Evolutionary conservation across 2,329 filamentous ascomycete species (phyloP).

Genomic region (Canariomyces notabilis): DNA sequence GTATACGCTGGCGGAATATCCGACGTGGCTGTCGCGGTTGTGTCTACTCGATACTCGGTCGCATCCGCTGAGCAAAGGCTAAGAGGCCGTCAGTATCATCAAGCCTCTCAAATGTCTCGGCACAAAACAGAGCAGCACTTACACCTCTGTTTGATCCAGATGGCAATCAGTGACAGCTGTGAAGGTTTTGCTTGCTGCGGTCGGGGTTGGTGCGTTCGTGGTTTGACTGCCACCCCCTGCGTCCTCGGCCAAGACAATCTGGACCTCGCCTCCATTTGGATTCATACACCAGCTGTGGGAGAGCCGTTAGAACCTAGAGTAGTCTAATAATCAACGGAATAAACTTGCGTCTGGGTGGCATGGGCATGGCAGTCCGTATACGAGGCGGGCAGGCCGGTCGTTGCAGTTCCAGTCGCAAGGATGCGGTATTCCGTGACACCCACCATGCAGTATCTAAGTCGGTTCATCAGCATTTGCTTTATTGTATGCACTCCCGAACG

Average conservation of each 20-base stretch:
- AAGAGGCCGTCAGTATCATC: neutral
- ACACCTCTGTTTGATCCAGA: slow-evolving; percentile 28
- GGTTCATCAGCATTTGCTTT: neutral
- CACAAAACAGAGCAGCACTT: no score
- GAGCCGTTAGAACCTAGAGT: neutral
- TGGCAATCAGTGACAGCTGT: slow-evolving; percentile 48
- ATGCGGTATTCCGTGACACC: neutral
- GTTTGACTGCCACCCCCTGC: neutral
- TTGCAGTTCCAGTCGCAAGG: neutral
- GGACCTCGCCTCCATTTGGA: neutral
- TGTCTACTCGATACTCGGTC: slow-evolving; percentile 38
- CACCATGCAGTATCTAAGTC: neutral
- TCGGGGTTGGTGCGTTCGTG: neutral
- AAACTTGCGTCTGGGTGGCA: neutral
- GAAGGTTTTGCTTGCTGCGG: neutral
- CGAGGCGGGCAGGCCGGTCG: neutral
- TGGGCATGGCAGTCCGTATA: neutral
- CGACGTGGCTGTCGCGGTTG: slow-evolving; percentile 41
- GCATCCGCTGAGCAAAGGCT: slow-evolving; percentile 41
- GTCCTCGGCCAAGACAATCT: neutral
- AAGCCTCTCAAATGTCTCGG: no score
- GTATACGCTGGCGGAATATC: slow-evolving; percentile 56
- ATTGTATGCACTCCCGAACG: neutral
- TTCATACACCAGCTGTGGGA: neutral
- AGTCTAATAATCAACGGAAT: neutral